Evolutionary conservation across 2,329 filamentous ascomycete species (phyloP).

Genomic region (Onygenales sp.): DNA sequence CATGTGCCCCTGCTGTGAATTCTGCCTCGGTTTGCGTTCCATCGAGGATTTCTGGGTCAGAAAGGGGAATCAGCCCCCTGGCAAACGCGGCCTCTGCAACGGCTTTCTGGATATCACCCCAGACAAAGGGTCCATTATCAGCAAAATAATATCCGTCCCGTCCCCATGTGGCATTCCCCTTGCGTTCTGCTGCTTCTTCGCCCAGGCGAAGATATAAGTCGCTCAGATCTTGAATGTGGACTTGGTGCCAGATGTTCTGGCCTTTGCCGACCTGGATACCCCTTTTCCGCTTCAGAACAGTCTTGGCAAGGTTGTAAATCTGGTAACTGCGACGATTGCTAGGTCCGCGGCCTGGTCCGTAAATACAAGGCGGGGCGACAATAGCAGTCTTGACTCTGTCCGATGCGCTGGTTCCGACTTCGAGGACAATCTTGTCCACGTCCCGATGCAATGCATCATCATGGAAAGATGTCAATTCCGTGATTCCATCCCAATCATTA

Average conservation of each 20-base stretch:
- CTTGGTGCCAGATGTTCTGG: constrained; percentile 31
- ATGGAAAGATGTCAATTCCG: constrained; percentile 32
- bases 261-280: constrained; percentile 32
- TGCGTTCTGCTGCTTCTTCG: constrained; percentile 29
- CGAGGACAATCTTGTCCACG: constrained; percentile 32
- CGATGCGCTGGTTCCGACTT: constrained; percentile 13
- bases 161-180: constrained; percentile 32
- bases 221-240: constrained; percentile 33
- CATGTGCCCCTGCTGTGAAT: constrained; percentile 24
- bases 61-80: constrained; percentile 42
- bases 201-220: constrained; percentile 27
- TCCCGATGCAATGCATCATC: constrained; percentile 31
- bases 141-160: constrained; percentile 42
- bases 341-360: constrained; percentile 30
- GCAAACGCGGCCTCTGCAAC: constrained; percentile 40
- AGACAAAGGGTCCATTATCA: constrained; percentile 32
- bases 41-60: constrained; percentile 27
- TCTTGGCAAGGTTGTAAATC: constrained; percentile 30
- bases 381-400: constrained; percentile 28
- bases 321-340: constrained; percentile 32
- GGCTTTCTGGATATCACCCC: constrained; percentile 29
- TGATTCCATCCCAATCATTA: constrained; percentile 37
- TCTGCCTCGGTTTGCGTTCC: constrained; percentile 33
- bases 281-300: constrained; percentile 26
- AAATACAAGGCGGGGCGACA: constrained; percentile 32